Evolutionary conservation across 31 red algal genomes (phyloP).

Genomic region (Odonthalia washingtoniensis): DNA sequence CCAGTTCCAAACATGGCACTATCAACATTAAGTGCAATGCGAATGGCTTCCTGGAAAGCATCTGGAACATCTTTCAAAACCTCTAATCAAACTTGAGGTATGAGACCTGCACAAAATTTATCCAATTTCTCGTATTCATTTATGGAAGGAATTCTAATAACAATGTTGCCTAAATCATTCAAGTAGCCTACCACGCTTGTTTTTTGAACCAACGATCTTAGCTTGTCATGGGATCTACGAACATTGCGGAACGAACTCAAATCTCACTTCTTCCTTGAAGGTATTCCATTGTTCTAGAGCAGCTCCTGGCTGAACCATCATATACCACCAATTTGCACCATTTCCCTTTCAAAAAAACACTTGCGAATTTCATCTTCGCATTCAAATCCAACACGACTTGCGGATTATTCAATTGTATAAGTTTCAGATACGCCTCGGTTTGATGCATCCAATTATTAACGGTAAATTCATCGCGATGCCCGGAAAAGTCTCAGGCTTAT

Average conservation of each 20-base stretch:
- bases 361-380: neutral
- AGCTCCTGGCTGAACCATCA: neutral
- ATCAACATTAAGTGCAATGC: neutral
- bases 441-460: constrained; percentile 12
- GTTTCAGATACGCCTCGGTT: constrained; percentile 4
- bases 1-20: no score
- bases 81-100: neutral
- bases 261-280: neutral
- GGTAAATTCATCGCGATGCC: neutral
- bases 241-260: neutral
- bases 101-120: neutral
- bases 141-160: constrained; percentile 1
- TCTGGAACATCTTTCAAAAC: neutral
- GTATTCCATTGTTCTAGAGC: constrained; percentile 10
- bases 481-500: no score
- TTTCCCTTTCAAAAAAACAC: constrained; percentile 4
- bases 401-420: neutral
- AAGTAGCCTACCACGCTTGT: neutral
- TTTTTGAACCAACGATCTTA: neutral
- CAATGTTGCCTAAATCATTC: constrained; percentile 7
- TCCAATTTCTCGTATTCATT: constrained; percentile 2
- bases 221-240: neutral
- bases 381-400: neutral
- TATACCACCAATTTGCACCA: constrained; percentile 36
- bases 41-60: neutral